phyloP scores from a whole-genome alignment of 371 early-diverging fungal species.

The Cokeromyces recurvatus region DNA sequence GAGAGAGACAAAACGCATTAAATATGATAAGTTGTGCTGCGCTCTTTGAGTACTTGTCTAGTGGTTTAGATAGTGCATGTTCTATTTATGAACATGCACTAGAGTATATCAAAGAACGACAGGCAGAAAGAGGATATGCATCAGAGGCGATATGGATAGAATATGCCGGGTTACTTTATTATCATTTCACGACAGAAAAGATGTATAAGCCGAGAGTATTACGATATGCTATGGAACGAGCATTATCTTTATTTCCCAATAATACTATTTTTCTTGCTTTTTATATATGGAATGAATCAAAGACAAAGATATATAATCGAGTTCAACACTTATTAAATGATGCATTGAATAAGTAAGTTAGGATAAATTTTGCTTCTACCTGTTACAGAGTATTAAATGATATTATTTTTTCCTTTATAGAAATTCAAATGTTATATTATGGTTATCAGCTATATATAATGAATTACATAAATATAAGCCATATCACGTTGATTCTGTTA shows the following conservation, averaged over 20 bases:
- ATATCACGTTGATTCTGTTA: constrained; percentile 50
- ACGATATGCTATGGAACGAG: constrained; percentile 42
- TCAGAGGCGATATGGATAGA: constrained; percentile 41
- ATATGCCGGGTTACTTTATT: constrained; percentile 39
- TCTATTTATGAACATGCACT: constrained; percentile 46
- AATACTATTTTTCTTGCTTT: constrained; percentile 54
- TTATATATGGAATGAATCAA: constrained; percentile 65
- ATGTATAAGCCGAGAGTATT: constrained; percentile 46
- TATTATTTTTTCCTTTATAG: too few species aligned
- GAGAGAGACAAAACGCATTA: constrained; percentile 28
- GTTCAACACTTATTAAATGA: constrained; percentile 48
- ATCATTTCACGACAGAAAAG: constrained; percentile 14
- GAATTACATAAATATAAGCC: constrained; percentile 58
- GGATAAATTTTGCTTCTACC: too few species aligned
- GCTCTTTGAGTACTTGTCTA: constrained; percentile 54
- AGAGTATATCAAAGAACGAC: constrained; percentile 29
- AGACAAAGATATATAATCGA: constrained; percentile 62
- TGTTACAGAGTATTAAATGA: too few species aligned
- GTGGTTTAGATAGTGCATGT: constrained; percentile 42
- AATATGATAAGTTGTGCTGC: constrained; percentile 44
- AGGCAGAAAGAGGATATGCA: constrained; percentile 39
- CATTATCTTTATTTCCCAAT: constrained; percentile 50
- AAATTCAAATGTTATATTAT: constrained; percentile 51
- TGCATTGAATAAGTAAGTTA: constrained; percentile 32
- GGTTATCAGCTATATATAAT: constrained; percentile 57